These are phyloP conservation scores for Closterium sp. DNA, from an alignment of 139 green algal species.

Conservation along the genomic window DNA sequence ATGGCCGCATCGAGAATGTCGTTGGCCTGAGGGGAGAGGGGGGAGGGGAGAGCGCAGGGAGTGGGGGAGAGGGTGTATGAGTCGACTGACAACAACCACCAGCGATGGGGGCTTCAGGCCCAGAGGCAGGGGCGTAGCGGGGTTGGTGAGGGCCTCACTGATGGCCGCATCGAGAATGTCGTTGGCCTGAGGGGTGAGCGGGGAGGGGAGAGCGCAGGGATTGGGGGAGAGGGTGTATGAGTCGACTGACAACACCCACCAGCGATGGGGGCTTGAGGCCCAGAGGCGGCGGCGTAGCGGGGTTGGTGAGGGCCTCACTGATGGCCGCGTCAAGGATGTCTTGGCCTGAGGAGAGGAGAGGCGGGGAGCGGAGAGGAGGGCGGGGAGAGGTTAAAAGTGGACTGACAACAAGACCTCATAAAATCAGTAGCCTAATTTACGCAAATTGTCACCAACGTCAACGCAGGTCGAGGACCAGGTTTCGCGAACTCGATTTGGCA, in stretches of 20 bases:
- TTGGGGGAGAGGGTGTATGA: background rate
- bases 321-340: background rate
- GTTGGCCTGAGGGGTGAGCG: background rate
- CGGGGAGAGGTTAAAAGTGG: no score
- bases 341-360: background rate
- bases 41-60: no score
- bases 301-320: background rate
- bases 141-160: background rate
- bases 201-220: background rate
- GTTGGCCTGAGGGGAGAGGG: background rate
- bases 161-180: background rate
- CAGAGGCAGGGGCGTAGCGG: background rate
- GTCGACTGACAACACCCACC: background rate
- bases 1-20: slow-evolving; percentile 50
- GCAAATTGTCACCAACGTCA: no score
- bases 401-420: background rate
- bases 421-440: background rate
- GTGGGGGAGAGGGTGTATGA: no score
- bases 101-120: slow-evolving; percentile 31
- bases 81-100: background rate
- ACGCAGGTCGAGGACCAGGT: no score
- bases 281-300: background rate
- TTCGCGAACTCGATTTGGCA: no score
- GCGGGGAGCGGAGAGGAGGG: no score
- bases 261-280: background rate